phyloP scores from a whole-genome alignment of 208 protist genomes.

The Leishmania major region DNA sequence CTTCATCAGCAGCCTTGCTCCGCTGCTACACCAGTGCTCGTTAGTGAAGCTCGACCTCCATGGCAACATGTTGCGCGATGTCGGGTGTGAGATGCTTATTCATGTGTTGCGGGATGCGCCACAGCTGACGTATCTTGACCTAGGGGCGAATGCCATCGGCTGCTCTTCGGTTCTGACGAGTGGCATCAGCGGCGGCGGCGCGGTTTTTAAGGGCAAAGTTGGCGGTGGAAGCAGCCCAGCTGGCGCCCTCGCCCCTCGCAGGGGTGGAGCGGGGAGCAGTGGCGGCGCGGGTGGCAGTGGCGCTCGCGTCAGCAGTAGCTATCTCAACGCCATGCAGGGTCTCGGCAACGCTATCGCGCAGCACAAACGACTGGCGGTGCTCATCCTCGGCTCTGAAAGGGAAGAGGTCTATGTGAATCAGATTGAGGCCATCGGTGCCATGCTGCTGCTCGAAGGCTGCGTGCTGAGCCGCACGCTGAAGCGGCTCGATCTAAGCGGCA shows the following conservation, averaged over 20 bases:
- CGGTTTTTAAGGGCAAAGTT: background rate
- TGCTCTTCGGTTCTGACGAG: constrained; percentile 11
- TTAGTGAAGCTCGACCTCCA: constrained; percentile 79
- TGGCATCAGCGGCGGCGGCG: background rate
- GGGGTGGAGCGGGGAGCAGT: background rate
- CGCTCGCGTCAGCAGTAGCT: constrained; percentile 21
- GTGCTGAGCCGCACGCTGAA: constrained; percentile 73
- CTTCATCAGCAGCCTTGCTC: constrained; percentile 65
- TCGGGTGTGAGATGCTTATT: constrained; percentile 74
- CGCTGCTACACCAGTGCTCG: constrained; percentile 65
- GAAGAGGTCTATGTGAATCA: constrained; percentile 81
- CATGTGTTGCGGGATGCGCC: constrained; percentile 76
- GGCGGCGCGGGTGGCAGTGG: background rate
- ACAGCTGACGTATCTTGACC: constrained; percentile 70
- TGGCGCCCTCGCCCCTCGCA: background rate
- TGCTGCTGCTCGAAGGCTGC: constrained; percentile 74
- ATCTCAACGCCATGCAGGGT: constrained; percentile 50
- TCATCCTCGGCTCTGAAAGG: constrained; percentile 69
- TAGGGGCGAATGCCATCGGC: constrained; percentile 85
- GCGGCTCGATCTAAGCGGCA: constrained; percentile 75
- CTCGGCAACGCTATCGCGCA: constrained; percentile 65
- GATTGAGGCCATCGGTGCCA: constrained; percentile 59
- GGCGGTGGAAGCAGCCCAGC: background rate
- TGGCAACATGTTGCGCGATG: constrained; percentile 88
- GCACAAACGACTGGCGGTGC: constrained; percentile 69